Evolutionary conservation across 768 basidiomycete species (phyloP).

Genomic region (Rhizopogon roseolus): DNA sequence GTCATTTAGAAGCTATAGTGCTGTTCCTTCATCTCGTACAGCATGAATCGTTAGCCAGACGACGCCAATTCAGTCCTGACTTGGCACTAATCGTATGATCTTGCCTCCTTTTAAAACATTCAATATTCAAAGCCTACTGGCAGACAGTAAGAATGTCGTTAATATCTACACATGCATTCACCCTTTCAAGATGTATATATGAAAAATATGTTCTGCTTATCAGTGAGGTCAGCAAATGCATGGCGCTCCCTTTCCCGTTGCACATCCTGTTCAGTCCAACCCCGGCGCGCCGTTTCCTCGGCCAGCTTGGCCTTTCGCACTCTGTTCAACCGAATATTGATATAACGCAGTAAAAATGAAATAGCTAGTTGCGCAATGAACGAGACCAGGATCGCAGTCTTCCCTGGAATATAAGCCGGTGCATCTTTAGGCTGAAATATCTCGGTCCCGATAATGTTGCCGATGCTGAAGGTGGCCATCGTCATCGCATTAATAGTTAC

Average conservation of each 20-base stretch:
- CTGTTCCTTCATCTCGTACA: too few species aligned
- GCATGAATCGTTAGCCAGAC: too few species aligned
- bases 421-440: constrained; percentile 61
- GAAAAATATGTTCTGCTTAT: constrained; percentile 61
- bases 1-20: background rate
- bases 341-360: constrained; percentile 44
- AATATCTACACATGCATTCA: too few species aligned
- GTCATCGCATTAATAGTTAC: constrained; percentile 62
- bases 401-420: constrained; percentile 61
- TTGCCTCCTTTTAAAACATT: too few species aligned
- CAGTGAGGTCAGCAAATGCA: constrained; percentile 61
- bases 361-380: constrained; percentile 47
- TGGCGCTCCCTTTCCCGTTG: constrained; percentile 53
- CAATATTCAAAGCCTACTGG: too few species aligned
- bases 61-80: too few species aligned
- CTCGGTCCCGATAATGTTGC: constrained; percentile 60
- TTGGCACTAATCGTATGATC: too few species aligned
- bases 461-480: constrained; percentile 46
- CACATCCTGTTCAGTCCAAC: constrained; percentile 57
- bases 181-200: too few species aligned
- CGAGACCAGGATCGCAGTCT: constrained; percentile 59
- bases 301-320: constrained; percentile 39
- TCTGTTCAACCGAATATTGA: constrained; percentile 50
- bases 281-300: constrained; percentile 38
- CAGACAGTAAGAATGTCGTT: background rate